Evolutionary conservation across 2,329 filamentous ascomycete species (phyloP).

Genomic region (Stemphylium lycopersici): DNA sequence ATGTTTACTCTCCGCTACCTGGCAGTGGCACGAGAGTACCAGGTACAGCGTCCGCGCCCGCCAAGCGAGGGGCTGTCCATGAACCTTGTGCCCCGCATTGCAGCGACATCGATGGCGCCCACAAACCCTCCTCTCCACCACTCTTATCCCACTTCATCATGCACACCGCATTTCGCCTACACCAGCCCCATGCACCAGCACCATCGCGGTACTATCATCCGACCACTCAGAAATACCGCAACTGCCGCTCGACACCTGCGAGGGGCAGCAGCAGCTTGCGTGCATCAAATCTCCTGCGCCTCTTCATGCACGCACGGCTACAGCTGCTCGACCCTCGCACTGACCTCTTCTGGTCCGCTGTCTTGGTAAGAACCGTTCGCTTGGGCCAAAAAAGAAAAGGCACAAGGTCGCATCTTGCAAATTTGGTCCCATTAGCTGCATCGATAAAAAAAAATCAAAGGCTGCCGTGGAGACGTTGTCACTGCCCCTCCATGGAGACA

Average conservation of each 20-base stretch:
- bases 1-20: background rate
- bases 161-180: constrained; percentile 26
- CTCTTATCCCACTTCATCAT: constrained; percentile 18
- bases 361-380: constrained; percentile 14
- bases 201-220: background rate
- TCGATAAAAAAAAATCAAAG: background rate
- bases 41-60: constrained; percentile 2
- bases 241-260: background rate
- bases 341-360: constrained; percentile 11
- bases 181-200: background rate
- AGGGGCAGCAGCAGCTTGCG: constrained; percentile 1
- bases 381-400: constrained; percentile 2
- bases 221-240: constrained; percentile 17
- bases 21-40: background rate
- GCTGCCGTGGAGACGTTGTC: background rate
- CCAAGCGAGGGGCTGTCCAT: constrained; percentile 15
- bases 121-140: constrained; percentile 7
- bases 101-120: constrained; percentile 11
- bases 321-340: constrained; percentile 11
- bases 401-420: background rate
- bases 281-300: constrained; percentile 4
- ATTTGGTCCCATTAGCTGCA: background rate
- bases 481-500: too few relatives aligned
- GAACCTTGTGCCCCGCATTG: constrained; percentile 19
- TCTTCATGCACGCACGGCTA: constrained; percentile 14